Percentiles rank a stretch among this genome's conserved stretches.
Conservation (phyloP, 148 eudicot genomes). For the Camellia japonica region DNA sequence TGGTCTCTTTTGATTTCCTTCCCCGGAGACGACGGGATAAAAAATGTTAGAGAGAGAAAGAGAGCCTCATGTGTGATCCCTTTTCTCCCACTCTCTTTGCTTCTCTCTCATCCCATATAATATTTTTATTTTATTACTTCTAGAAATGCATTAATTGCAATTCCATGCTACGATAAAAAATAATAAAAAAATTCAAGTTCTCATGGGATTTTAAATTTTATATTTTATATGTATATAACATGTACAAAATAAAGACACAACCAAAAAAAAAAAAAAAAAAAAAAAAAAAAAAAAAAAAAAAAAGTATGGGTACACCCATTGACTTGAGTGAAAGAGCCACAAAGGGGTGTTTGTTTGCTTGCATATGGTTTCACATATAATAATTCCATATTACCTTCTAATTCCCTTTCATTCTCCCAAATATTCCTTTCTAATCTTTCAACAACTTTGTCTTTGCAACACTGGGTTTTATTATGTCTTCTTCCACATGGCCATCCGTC, state of each 20-base stretch:
- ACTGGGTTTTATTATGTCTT: slow-evolving; percentile 52
- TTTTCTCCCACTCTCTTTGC: slow-evolving; percentile 45
- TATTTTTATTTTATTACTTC: not conserved
- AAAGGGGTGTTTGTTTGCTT: slow-evolving; percentile 33
- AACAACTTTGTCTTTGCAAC: slow-evolving; percentile 52
- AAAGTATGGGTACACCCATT: slow-evolving; percentile 21
- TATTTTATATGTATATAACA: not conserved
- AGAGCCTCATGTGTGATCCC: slow-evolving; percentile 29
- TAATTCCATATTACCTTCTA: slow-evolving; percentile 45
- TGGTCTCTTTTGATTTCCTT: slow-evolving; percentile 27
- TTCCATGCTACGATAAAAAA: slow-evolving; percentile 17
- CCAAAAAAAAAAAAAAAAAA: no score
- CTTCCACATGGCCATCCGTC: slow-evolving; percentile 28
- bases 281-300: no score
- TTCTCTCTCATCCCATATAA: slow-evolving; percentile 15
- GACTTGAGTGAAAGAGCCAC: slow-evolving; percentile 29
- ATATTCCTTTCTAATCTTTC: slow-evolving; percentile 57
- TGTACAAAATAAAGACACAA: not conserved
- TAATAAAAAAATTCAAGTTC: not conserved
- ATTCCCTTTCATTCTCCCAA: slow-evolving; percentile 58
- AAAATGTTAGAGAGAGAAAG: slow-evolving; percentile 32
- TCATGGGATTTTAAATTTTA: not conserved
- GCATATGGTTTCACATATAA: slow-evolving; percentile 22
- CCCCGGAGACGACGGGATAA: slow-evolving; percentile 43
- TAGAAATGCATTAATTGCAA: slow-evolving; percentile 4